Percentiles rank a stretch among this genome's conserved stretches.
phyloP scores from a whole-genome alignment of 2,329 filamentous ascomycete genomes.

The Dactylellina drechsleri region DNA sequence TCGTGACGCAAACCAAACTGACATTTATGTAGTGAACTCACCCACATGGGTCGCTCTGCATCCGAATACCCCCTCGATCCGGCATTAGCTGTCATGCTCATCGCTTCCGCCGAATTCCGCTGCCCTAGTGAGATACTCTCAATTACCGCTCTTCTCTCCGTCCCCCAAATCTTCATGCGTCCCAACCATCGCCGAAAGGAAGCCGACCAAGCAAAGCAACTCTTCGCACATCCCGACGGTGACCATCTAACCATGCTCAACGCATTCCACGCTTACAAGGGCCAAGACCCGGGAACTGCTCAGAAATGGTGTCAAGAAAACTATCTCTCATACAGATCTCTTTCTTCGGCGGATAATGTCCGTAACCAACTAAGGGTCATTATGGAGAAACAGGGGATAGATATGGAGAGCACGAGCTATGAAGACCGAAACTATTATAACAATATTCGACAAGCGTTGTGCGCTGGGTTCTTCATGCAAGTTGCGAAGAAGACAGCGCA shows the following conservation, averaged over 20 bases:
- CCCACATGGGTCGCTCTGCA: slow-evolving; percentile 82
- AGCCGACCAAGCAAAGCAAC: slow-evolving; percentile 95
- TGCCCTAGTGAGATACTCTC: slow-evolving; percentile 98
- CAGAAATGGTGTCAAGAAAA: slow-evolving; percentile 96
- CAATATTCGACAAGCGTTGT: slow-evolving; percentile 91
- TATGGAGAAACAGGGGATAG: slow-evolving; percentile 91
- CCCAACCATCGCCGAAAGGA: slow-evolving; percentile 85
- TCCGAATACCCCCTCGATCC: slow-evolving; percentile 97
- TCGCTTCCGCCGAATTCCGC: slow-evolving; percentile 96
- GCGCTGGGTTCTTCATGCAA: slow-evolving; percentile 99
- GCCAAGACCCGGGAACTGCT: slow-evolving; percentile 67
- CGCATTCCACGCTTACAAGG: slow-evolving; percentile 96
- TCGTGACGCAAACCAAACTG: not conserved
- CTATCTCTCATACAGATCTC: slow-evolving; percentile 87
- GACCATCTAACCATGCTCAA: slow-evolving; percentile 97
- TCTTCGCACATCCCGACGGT: slow-evolving; percentile 91
- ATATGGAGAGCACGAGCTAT: slow-evolving; percentile 87
- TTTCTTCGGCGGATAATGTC: slow-evolving; percentile 93
- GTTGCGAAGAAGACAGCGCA: slow-evolving; percentile 91
- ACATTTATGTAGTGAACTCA: slow-evolving; percentile 71
- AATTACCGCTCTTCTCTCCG: slow-evolving; percentile 90
- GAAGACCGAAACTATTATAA: slow-evolving; percentile 97
- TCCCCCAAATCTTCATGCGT: slow-evolving; percentile 91
- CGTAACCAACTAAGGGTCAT: slow-evolving; percentile 90
- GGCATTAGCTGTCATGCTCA: slow-evolving; percentile 94